A percentile compares a stretch with the other conserved stretches of the same genome.
Evolutionary conservation across 1,139 yeast genomes (phyloP).

Genomic region (Candida glucosophila): DNA sequence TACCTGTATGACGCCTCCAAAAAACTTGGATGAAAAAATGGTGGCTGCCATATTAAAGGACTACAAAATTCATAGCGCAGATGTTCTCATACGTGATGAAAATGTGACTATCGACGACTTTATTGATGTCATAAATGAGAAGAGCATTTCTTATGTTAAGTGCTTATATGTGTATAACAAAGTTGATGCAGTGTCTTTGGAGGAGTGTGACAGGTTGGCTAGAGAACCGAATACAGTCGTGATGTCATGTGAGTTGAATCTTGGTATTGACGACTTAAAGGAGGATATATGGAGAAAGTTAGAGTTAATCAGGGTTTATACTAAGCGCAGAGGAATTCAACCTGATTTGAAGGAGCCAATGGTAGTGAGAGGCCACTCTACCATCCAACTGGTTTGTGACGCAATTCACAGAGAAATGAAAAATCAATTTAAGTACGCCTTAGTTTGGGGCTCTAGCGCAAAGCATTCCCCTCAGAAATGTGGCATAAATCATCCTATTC

Average conservation of each 20-base stretch:
- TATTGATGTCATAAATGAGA: slow-evolving; percentile 83
- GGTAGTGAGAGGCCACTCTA: slow-evolving; percentile 75
- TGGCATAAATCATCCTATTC: slow-evolving; percentile 73
- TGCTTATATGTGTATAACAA: slow-evolving; percentile 93
- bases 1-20: slow-evolving; percentile 75
- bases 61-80: slow-evolving; percentile 88
- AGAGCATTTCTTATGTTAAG: slow-evolving; percentile 79
- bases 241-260: slow-evolving; percentile 81
- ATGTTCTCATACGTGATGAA: slow-evolving; percentile 83
- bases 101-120: slow-evolving; percentile 88
- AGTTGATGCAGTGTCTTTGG: slow-evolving; percentile 89
- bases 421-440: slow-evolving; percentile 83
- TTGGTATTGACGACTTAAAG: slow-evolving; percentile 80
- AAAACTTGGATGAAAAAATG: slow-evolving; percentile 71
- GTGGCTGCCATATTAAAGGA: slow-evolving; percentile 73
- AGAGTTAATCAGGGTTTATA: slow-evolving; percentile 70
- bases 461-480: slow-evolving; percentile 96
- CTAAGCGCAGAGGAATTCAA: slow-evolving; percentile 70
- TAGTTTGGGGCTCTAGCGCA: slow-evolving; percentile 95
- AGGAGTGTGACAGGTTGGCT: slow-evolving; percentile 88
- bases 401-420: slow-evolving; percentile 90
- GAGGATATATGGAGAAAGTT: slow-evolving; percentile 92
- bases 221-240: slow-evolving; percentile 88
- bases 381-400: slow-evolving; percentile 84
- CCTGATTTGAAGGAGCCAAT: slow-evolving; percentile 86